phyloP scores from a whole-genome alignment of 2,329 filamentous ascomycete genomes.

The Coleophoma cylindrospora region DNA sequence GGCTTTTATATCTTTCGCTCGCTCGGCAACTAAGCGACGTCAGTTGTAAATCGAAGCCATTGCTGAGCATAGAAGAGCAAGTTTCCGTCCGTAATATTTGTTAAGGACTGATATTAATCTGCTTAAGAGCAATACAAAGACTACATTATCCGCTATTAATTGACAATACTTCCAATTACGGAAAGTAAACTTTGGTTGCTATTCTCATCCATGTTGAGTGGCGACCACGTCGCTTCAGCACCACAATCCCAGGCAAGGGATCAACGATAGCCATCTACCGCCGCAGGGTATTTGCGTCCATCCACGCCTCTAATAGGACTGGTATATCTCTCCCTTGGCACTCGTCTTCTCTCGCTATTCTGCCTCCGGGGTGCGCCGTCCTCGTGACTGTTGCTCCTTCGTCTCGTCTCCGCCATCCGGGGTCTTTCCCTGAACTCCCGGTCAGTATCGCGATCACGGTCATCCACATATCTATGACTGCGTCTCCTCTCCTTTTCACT shows the following conservation, averaged over 20 bases:
- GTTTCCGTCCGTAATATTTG: no score
- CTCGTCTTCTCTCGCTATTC: constrained; percentile 2
- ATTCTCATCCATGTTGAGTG: neutral
- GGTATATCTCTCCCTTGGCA: constrained; percentile 10
- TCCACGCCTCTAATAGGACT: constrained; percentile 22
- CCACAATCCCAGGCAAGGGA: neutral
- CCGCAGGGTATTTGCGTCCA: constrained; percentile 22
- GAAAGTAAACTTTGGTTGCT: neutral
- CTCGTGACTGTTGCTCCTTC: constrained; percentile 8
- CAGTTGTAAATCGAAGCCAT: no score
- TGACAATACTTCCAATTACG: no score
- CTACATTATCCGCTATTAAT: no score
- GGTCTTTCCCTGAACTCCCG: constrained; percentile 1
- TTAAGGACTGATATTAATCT: no score
- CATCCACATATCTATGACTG: constrained; percentile 4
- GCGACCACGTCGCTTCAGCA: neutral
- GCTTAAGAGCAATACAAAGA: no score
- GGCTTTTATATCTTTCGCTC: no score
- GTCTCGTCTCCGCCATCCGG: constrained; percentile 4
- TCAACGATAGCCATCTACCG: neutral
- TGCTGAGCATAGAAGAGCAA: no score
- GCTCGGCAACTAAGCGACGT: no score
- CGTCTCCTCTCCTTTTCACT: constrained; percentile 8
- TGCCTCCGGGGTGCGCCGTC: constrained; percentile 2
- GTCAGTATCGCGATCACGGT: constrained; percentile 1